Conservation (phyloP, 2,329 filamentous ascomycete genomes). For the Curvularia verruculosa region DNA sequence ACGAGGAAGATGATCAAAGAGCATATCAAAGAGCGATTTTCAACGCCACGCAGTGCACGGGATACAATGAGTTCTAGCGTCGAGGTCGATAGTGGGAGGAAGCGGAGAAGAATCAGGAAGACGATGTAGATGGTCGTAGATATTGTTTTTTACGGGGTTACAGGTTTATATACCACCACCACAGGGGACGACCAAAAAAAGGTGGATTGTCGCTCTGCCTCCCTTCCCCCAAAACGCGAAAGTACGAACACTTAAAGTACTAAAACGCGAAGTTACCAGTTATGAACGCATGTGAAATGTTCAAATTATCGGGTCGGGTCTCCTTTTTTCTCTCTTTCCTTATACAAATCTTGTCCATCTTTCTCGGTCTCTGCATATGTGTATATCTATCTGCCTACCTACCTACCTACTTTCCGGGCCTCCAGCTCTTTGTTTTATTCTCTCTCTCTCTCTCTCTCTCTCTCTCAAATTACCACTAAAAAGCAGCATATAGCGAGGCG, state of each 20-base stretch:
- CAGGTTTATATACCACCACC: no score
- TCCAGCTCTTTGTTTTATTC: no score
- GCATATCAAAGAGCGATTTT: slow-evolving; percentile 32
- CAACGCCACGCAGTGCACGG: slow-evolving; percentile 34
- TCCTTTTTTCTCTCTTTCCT: no score
- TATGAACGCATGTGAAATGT: neutral
- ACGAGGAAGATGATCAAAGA: slow-evolving; percentile 33
- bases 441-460: no score
- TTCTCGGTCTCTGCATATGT: neutral
- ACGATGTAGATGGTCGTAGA: slow-evolving; percentile 34
- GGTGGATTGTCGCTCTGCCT: neutral
- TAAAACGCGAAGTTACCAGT: neutral
- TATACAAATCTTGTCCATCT: neutral
- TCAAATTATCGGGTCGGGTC: neutral
- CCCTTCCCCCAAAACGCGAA: neutral
- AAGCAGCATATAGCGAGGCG: no score
- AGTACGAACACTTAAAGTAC: no score
- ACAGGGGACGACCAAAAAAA: neutral
- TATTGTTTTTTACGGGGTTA: neutral
- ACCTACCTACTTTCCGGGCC: no score
- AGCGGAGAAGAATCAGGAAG: slow-evolving; percentile 33
- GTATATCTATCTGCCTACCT: no score
- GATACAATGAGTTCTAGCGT: slow-evolving; percentile 37
- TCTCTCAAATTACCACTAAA: no score
- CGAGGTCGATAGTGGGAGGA: slow-evolving; percentile 30